phyloP scores from a whole-genome alignment of 768 basidiomycete species.

The Pulveroboletus sp. region DNA sequence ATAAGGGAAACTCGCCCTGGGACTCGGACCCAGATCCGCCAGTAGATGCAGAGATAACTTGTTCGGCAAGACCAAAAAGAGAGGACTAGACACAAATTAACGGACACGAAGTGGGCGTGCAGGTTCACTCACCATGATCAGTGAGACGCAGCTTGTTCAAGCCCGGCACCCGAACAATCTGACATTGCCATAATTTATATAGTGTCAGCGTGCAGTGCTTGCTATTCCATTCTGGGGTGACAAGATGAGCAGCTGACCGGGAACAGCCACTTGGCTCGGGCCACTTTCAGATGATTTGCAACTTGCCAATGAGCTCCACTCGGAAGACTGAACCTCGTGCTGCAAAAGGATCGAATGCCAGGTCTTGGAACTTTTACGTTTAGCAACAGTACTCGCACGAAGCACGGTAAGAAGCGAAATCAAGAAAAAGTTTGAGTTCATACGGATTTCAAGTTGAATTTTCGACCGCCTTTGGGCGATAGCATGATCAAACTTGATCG shows the following conservation, averaged over 20 bases:
- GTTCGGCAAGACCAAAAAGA: slow-evolving; percentile 68
- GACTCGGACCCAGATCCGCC: background rate
- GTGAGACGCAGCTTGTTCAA: slow-evolving; percentile 6
- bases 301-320: background rate
- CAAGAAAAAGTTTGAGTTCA: no score
- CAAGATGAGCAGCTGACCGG: slow-evolving; percentile 17
- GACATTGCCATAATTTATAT: slow-evolving; percentile 15
- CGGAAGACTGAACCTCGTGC: background rate
- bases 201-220: slow-evolving; percentile 13
- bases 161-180: slow-evolving; percentile 10
- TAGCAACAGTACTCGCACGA: no score
- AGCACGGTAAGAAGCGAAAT: no score
- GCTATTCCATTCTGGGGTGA: slow-evolving; percentile 22
- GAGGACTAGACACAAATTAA: slow-evolving; percentile 46
- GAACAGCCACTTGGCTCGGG: background rate
- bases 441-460: no score
- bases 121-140: slow-evolving; percentile 23
- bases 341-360: no score
- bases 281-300: background rate
- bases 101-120: background rate
- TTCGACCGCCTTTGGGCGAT: no score
- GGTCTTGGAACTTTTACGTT: no score
- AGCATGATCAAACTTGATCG: no score
- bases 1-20: slow-evolving; percentile 4
- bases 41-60: slow-evolving; percentile 55